Conservation (phyloP, 805 yeast genomes). For the Suhomyces pyralidae region DNA sequence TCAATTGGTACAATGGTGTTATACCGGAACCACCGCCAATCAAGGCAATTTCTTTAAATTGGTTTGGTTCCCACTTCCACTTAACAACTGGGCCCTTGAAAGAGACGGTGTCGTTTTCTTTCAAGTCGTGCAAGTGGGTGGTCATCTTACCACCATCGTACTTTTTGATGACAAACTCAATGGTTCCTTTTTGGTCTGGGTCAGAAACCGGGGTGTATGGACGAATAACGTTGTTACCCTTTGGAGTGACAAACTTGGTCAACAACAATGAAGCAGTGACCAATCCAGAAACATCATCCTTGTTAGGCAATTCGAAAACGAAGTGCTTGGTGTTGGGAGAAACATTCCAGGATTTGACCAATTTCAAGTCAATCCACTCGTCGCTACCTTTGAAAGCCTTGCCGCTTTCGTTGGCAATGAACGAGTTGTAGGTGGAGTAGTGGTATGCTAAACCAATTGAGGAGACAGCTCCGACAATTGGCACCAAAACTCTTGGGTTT, state of each 20-base stretch:
- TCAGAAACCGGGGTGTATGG: conserved; percentile 87
- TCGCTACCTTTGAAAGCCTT: conserved; percentile 60
- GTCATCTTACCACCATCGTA: conserved; percentile 87
- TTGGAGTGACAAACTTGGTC: conserved; percentile 76
- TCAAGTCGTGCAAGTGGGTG: conserved; percentile 64
- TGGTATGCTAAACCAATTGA: conserved; percentile 33
- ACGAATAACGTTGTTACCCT: conserved; percentile 84
- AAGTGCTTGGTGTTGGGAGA: conserved; percentile 66
- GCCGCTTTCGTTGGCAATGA: conserved; percentile 34
- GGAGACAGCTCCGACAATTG: conserved; percentile 31
- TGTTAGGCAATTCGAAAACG: conserved; percentile 63
- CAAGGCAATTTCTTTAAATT: conserved; percentile 72
- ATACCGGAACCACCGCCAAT: conserved; percentile 98
- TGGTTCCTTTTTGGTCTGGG: conserved; percentile 62
- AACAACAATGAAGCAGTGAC: conserved; percentile 74
- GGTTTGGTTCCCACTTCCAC: conserved; percentile 88
- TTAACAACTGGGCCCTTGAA: conserved; percentile 93
- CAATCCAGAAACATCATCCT: conserved; percentile 72
- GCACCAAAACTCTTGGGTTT: conserved; percentile 25
- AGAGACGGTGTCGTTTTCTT: conserved; percentile 75
- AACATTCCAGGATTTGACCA: conserved; percentile 42
- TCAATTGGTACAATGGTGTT: conserved; percentile 89
- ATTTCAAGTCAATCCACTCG: conserved; percentile 70
- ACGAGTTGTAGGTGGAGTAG: conserved; percentile 18
- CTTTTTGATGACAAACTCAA: conserved; percentile 79